A percentile compares a stretch with the other conserved stretches of the same genome.
phyloP scores from a whole-genome alignment of 768 basidiomycete species.

The Clitopilus hobsonii region DNA sequence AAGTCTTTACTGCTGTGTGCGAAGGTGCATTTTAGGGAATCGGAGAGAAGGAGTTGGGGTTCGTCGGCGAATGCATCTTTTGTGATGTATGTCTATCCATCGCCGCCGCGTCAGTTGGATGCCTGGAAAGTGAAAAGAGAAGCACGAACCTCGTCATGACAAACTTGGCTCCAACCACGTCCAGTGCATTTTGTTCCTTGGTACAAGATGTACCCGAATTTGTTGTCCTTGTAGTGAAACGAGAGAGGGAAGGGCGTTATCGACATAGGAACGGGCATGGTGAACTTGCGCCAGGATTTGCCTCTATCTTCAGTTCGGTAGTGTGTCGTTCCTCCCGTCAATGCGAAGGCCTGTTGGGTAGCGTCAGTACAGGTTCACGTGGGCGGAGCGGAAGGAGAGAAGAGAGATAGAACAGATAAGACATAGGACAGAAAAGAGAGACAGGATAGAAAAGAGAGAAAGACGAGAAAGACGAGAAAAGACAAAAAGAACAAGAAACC shows the following conservation, averaged over 20 bases:
- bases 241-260: conserved; percentile 63
- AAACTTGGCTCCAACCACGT: conserved; percentile 48
- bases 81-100: conserved; percentile 79
- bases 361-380: too few relatives aligned
- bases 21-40: conserved; percentile 81
- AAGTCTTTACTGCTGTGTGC: conserved; percentile 85
- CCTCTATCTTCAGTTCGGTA: conserved; percentile 89
- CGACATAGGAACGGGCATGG: conserved; percentile 58
- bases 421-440: not conserved
- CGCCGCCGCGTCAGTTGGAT: too few relatives aligned
- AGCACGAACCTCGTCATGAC: conserved; percentile 66
- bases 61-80: conserved; percentile 71
- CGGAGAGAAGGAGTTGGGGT: conserved; percentile 54
- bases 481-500: too few relatives aligned
- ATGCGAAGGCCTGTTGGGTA: conserved; percentile 69
- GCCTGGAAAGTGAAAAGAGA: not conserved
- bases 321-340: conserved; percentile 72
- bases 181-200: conserved; percentile 66
- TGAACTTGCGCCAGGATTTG: conserved; percentile 80
- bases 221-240: conserved; percentile 77
- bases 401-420: not conserved
- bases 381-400: too few relatives aligned
- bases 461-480: too few relatives aligned
- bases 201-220: conserved; percentile 73
- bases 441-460: not conserved